Percentiles rank a stretch among this genome's conserved stretches.
phyloP scores from a whole-genome alignment of 2,329 filamentous ascomycete species.

The Zymoseptoria ardabiliae region DNA sequence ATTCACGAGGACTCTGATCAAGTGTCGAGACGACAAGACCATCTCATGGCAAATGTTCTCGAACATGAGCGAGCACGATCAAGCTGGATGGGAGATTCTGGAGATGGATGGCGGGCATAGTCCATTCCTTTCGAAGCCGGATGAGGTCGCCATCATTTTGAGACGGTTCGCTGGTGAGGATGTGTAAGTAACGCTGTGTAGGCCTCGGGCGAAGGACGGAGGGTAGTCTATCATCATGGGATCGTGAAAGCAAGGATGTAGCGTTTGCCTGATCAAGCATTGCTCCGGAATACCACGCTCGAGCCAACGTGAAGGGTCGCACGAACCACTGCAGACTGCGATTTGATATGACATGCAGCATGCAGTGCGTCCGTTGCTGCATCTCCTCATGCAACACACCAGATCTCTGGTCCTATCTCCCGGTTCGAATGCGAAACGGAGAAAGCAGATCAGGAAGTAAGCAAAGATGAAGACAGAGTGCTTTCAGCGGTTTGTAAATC shows the following conservation, averaged over 20 bases:
- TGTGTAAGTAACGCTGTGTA: background rate
- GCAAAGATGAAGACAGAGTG: background rate
- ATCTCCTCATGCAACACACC: background rate
- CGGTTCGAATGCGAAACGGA: background rate
- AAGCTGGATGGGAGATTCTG: conserved; percentile 4
- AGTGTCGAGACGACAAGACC: conserved; percentile 13
- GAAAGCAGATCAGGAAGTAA: background rate
- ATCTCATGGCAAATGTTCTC: conserved; percentile 5
- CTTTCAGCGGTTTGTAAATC: no score
- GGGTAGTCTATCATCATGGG: no score
- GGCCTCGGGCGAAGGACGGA: no score
- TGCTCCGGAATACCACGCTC: background rate
- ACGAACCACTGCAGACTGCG: background rate
- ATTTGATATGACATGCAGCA: background rate
- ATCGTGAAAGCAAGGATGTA: no score
- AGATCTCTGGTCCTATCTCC: no score
- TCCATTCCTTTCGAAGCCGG: conserved; percentile 14
- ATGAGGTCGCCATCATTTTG: conserved; percentile 8
- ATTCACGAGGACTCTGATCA: conserved; percentile 14
- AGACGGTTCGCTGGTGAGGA: conserved; percentile 2
- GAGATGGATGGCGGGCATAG: conserved; percentile 13
- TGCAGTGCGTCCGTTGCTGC: background rate
- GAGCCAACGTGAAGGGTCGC: background rate
- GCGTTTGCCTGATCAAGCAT: no score
- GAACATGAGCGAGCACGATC: conserved; percentile 4